These are phyloP conservation scores for Periconia sp. DNA, from an alignment of 2,329 filamentous ascomycete genomes.

Conservation along the genomic window DNA sequence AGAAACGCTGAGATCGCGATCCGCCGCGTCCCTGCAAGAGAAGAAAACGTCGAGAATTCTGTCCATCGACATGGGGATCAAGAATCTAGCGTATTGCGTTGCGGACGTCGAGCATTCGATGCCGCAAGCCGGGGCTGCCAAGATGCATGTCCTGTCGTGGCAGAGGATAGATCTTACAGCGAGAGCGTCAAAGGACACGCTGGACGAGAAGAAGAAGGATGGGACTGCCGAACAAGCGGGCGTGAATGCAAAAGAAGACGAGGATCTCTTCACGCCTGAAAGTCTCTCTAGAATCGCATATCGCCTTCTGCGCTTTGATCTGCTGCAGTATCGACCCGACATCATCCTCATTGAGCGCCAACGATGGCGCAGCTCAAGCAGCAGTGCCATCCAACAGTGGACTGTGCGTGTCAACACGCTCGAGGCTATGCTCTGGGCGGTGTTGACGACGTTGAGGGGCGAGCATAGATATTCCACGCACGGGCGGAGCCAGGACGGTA, in stretches of 20 bases:
- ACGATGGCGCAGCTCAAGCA: conserved; percentile 68
- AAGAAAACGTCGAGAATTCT: conserved; percentile 59
- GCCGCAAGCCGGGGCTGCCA: conserved; percentile 9
- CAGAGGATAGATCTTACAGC: conserved; percentile 36
- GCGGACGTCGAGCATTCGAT: conserved; percentile 47
- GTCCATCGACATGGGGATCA: conserved; percentile 85
- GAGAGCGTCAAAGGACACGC: conserved; percentile 10
- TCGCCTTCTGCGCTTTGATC: conserved; percentile 55
- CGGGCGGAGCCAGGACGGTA: conserved; percentile 2
- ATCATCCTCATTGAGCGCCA: conserved; percentile 74
- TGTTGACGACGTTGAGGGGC: conserved; percentile 61
- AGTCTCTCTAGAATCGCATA: conserved; percentile 64
- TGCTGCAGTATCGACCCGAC: conserved; percentile 64
- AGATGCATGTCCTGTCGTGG: conserved; percentile 38
- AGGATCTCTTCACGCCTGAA: conserved; percentile 58
- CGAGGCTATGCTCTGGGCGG: conserved; percentile 80
- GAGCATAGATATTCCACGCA: background rate
- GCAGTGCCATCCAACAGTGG: conserved; percentile 76
- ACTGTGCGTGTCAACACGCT: conserved; percentile 81
- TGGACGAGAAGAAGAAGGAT: background rate
- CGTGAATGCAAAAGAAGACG: conserved; percentile 9
- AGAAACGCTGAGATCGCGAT: conserved; percentile 31
- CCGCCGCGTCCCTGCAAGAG: conserved; percentile 1
- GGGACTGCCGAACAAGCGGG: background rate
- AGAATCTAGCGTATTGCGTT: conserved; percentile 78